Evolutionary conservation across 306 rosid species (phyloP).

Genomic region (Betula pendula): DNA sequence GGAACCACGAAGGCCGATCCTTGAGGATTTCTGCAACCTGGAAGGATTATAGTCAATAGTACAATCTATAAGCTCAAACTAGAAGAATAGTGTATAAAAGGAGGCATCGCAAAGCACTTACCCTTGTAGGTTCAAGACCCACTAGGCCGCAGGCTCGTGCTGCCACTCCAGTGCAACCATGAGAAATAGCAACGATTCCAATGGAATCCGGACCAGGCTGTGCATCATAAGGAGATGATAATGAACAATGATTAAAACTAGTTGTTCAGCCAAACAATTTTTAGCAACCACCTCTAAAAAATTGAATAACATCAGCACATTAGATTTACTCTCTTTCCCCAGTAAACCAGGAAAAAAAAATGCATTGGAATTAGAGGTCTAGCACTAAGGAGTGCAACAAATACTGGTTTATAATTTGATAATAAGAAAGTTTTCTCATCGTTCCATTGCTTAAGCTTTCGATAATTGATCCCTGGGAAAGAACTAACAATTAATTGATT

Average conservation of each 20-base stretch:
- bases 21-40: constrained; percentile 99
- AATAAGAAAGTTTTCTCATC: not conserved
- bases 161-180: constrained; percentile 99
- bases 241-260: constrained; percentile 1
- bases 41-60: constrained; percentile 25
- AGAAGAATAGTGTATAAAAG: constrained; percentile 1
- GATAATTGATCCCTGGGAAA: not conserved
- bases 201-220: constrained; percentile 99
- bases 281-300: not conserved
- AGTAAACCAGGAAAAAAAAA: not conserved
- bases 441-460: not conserved
- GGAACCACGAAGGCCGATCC: constrained; percentile 94
- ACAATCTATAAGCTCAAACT: constrained; percentile 17
- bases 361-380: not conserved
- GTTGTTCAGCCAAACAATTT: not conserved
- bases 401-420: not conserved
- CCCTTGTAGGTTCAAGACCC: constrained; percentile 99
- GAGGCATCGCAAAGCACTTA: constrained; percentile 37
- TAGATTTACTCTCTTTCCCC: not conserved
- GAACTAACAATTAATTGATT: constrained; percentile 5
- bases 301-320: not conserved
- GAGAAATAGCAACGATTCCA: constrained; percentile 99
- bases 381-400: not conserved
- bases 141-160: constrained; percentile 99
- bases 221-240: constrained; percentile 21